phyloP scores from a whole-genome alignment of 192 early-diverging fungal species.

The Obelidium mucronatum region DNA sequence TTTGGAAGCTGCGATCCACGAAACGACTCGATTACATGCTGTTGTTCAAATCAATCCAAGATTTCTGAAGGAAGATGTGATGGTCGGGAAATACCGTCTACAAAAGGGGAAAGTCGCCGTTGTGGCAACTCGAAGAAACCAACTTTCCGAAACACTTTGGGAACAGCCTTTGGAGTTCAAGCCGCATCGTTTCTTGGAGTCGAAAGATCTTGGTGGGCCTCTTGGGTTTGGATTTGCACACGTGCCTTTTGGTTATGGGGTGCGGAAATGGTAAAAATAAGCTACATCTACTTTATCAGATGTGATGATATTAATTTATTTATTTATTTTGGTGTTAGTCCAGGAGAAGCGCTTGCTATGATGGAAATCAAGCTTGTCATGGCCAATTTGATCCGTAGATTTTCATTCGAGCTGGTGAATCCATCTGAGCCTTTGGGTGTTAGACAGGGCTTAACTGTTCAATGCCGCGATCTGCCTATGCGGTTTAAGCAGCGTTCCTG shows the following conservation, averaged over 20 bases:
- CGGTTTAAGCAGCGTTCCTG: too few relatives aligned
- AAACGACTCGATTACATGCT: neutral
- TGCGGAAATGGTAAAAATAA: neutral
- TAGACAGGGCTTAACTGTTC: too few relatives aligned
- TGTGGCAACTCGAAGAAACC: neutral
- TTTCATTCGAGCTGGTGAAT: neutral
- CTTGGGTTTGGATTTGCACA: neutral
- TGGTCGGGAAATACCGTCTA: neutral
- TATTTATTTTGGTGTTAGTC: neutral
- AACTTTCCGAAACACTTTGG: conserved; percentile 6
- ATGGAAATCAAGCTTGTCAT: neutral
- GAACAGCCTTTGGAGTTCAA: conserved; percentile 1
- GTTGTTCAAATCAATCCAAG: neutral
- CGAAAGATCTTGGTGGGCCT: neutral
- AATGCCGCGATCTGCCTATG: too few relatives aligned
- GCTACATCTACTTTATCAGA: too few relatives aligned
- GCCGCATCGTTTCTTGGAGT: conserved; percentile 1
- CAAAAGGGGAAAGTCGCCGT: neutral
- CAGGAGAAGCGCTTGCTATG: neutral
- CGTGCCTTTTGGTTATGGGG: conserved; percentile 16
- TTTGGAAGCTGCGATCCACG: conserved; percentile 10
- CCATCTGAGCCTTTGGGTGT: neutral
- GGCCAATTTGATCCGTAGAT: neutral
- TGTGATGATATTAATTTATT: neutral
- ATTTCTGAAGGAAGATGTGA: neutral